These are phyloP conservation scores for Lachnellula hyalina DNA, from an alignment of 2,329 filamentous ascomycete species.

Conservation along the genomic window DNA sequence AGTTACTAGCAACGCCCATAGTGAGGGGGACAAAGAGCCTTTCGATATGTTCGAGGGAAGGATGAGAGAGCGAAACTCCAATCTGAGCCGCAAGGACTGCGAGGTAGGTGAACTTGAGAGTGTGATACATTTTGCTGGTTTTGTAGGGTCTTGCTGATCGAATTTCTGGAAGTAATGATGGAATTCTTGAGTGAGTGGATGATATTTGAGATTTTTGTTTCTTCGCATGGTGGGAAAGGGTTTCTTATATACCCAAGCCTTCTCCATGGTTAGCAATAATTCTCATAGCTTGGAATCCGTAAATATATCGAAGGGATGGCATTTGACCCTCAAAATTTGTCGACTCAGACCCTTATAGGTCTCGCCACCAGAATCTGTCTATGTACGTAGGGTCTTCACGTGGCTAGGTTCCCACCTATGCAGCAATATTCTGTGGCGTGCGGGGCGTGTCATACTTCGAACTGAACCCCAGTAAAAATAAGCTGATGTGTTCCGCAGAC, in stretches of 20 bases:
- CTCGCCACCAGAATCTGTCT: too few relatives aligned
- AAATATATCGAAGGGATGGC: not conserved
- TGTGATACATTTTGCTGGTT: constrained; percentile 1
- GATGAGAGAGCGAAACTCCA: not conserved
- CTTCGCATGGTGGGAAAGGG: not conserved
- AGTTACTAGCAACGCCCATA: constrained; percentile 5
- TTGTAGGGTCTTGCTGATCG: not conserved
- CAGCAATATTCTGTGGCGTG: too few relatives aligned
- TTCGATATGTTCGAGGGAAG: not conserved
- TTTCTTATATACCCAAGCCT: not conserved
- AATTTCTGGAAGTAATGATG: not conserved
- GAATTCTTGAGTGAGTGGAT: not conserved
- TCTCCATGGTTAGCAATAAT: not conserved
- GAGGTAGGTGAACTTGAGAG: constrained; percentile 3
- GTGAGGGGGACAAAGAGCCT: constrained; percentile 3
- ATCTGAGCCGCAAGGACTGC: constrained; percentile 2
- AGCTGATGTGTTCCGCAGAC: too few relatives aligned
- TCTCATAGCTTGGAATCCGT: not conserved
- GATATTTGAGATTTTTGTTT: not conserved
- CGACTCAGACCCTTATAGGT: too few relatives aligned
- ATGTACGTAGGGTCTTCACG: too few relatives aligned
- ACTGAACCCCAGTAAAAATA: too few relatives aligned
- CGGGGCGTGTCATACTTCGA: too few relatives aligned
- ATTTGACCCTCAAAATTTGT: not conserved
- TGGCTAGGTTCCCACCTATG: too few relatives aligned